phyloP scores from a whole-genome alignment of 352 stramenopile genomes.

The Pythium dissimile region DNA sequence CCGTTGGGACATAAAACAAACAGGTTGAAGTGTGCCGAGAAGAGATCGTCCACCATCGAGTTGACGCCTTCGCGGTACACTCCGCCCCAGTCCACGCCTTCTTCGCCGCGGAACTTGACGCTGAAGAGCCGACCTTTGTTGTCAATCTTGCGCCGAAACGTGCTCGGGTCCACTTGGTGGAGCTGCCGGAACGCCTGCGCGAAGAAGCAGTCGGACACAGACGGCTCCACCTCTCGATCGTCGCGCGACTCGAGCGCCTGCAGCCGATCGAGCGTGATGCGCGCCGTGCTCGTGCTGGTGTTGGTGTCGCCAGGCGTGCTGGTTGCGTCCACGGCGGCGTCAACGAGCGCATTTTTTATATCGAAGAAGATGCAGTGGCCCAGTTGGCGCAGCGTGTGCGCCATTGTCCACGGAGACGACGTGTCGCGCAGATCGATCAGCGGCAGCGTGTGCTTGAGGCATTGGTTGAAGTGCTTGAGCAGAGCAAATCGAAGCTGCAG shows the following conservation, averaged over 20 bases:
- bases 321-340: constrained; percentile 78
- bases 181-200: constrained; percentile 92
- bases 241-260: constrained; percentile 86
- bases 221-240: constrained; percentile 83
- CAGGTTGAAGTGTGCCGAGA: constrained; percentile 79
- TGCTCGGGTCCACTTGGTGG: constrained; percentile 70
- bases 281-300: constrained; percentile 60
- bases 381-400: constrained; percentile 59
- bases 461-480: constrained; percentile 81
- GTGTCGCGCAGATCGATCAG: constrained; percentile 78
- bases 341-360: constrained; percentile 75
- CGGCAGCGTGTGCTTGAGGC: constrained; percentile 58
- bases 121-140: constrained; percentile 86
- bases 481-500: constrained; percentile 78
- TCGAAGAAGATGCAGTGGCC: constrained; percentile 89
- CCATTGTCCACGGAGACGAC: constrained; percentile 67
- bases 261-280: constrained; percentile 82
- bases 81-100: constrained; percentile 87
- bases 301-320: constrained; percentile 47
- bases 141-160: constrained; percentile 88
- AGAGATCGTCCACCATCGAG: constrained; percentile 88
- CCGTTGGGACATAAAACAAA: constrained; percentile 86
- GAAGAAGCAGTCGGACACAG: constrained; percentile 91
- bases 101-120: constrained; percentile 87
- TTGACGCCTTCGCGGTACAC: constrained; percentile 87